phyloP scores from a whole-genome alignment of 305 asterid species.

The Coffea humblotiana region DNA sequence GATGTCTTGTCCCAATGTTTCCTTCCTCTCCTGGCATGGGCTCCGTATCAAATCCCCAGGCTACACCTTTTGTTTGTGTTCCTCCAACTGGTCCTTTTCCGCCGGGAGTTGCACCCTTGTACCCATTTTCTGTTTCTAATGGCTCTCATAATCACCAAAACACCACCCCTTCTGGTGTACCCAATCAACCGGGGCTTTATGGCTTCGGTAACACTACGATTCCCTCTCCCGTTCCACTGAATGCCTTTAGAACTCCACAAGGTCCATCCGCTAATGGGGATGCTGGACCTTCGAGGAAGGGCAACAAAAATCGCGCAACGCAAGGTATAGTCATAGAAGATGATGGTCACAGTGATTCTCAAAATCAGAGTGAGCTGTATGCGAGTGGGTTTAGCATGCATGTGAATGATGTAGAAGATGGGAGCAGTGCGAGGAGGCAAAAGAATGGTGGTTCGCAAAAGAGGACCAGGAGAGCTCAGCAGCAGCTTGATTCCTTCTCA shows the following conservation, averaged over 20 bases:
- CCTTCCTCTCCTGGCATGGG: slow-evolving; percentile 58
- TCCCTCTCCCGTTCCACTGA: slow-evolving; percentile 70
- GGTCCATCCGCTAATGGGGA: slow-evolving; percentile 44
- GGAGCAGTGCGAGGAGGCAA: slow-evolving; percentile 40
- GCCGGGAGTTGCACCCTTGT: slow-evolving; percentile 72
- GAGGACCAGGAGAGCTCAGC: slow-evolving; percentile 36
- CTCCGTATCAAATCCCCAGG: slow-evolving; percentile 53
- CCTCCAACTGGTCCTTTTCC: slow-evolving; percentile 92
- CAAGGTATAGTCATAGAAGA: slow-evolving; percentile 33
- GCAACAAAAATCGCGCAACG: slow-evolving; percentile 24
- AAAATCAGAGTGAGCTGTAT: slow-evolving; percentile 43
- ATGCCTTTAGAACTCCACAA: slow-evolving; percentile 68
- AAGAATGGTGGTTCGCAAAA: slow-evolving; percentile 49
- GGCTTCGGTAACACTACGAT: slow-evolving; percentile 37
- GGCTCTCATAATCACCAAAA: slow-evolving; percentile 34
- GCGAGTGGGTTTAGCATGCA: slow-evolving; percentile 47
- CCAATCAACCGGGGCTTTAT: slow-evolving; percentile 33
- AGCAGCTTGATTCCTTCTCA: slow-evolving; percentile 29
- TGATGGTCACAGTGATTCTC: slow-evolving; percentile 46
- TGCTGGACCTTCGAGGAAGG: slow-evolving; percentile 37
- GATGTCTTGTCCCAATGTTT: slow-evolving; percentile 74
- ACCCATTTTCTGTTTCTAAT: slow-evolving; percentile 51
- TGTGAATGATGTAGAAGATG: slow-evolving; percentile 39
- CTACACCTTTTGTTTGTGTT: slow-evolving; percentile 77
- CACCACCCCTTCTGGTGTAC: slow-evolving; percentile 19